Conservation (phyloP, 768 basidiomycete species). For the Termitomyces sp. region DNA sequence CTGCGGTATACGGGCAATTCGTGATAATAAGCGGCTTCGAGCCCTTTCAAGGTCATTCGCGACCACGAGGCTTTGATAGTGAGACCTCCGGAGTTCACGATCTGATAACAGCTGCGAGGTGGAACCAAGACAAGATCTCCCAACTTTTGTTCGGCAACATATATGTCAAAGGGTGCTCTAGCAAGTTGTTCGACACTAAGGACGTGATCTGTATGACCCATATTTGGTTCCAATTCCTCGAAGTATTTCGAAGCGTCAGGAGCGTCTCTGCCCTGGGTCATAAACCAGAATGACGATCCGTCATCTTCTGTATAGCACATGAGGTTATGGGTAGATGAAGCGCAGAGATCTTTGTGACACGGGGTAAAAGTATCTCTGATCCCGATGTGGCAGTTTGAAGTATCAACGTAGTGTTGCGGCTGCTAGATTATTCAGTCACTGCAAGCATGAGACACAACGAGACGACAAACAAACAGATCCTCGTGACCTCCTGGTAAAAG, state of each 20-base stretch:
- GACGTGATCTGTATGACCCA: constrained; percentile 71
- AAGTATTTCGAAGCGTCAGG: constrained; percentile 54
- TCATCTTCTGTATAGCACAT: constrained; percentile 76
- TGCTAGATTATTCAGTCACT: constrained; percentile 23
- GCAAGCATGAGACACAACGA: not conserved
- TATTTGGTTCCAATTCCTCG: constrained; percentile 41
- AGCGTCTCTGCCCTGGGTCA: constrained; percentile 62
- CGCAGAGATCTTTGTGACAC: constrained; percentile 80
- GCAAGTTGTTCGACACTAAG: constrained; percentile 58
- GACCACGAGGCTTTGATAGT: constrained; percentile 87
- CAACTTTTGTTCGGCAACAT: constrained; percentile 63
- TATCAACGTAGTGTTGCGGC: constrained; percentile 42
- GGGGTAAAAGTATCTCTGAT: constrained; percentile 80
- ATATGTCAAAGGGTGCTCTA: constrained; percentile 62
- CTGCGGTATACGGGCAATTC: constrained; percentile 79
- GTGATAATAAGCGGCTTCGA: constrained; percentile 54
- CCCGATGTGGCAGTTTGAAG: constrained; percentile 82
- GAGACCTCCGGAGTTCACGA: constrained; percentile 73
- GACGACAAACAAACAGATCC: constrained; percentile 46
- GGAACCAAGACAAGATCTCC: constrained; percentile 83
- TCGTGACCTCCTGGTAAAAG: constrained; percentile 45
- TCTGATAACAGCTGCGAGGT: constrained; percentile 77
- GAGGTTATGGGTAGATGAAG: constrained; percentile 81
- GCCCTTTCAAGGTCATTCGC: constrained; percentile 65
- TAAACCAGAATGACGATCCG: constrained; percentile 82